Conservation (phyloP, 1,284 basidiomycete genomes). For the Tylopilus sp. region DNA sequence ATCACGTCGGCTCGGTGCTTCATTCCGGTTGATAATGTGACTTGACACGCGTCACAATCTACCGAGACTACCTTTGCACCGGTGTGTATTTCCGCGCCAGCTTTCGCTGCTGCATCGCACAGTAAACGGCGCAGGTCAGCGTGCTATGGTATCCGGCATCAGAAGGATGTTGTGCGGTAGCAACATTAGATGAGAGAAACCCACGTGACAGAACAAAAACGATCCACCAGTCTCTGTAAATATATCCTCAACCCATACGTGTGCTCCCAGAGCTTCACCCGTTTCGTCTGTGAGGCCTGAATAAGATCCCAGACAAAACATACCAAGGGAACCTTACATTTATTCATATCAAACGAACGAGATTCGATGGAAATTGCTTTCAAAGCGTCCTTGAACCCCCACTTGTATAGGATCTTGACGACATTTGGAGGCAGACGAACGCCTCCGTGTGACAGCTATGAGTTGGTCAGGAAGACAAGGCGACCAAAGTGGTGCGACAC, state of each 20-base stretch:
- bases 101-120: constrained; percentile 43
- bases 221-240: constrained; percentile 52
- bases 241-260: constrained; percentile 53
- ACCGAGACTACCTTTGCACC: constrained; percentile 41
- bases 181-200: constrained; percentile 19
- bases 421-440: constrained; percentile 53
- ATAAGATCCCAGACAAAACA: constrained; percentile 6
- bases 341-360: constrained; percentile 37
- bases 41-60: constrained; percentile 25
- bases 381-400: constrained; percentile 47
- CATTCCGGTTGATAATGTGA: constrained; percentile 46
- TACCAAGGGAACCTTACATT: constrained; percentile 33
- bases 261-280: constrained; percentile 48
- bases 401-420: constrained; percentile 53
- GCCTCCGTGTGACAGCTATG: constrained; percentile 35
- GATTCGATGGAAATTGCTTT: constrained; percentile 37
- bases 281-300: constrained; percentile 35
- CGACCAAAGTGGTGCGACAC: constrained; percentile 8
- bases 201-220: constrained; percentile 49
- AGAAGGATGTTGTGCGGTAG: constrained; percentile 1
- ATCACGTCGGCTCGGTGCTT: constrained; percentile 52
- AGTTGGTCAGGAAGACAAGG: background rate
- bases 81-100: constrained; percentile 43
- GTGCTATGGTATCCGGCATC: constrained; percentile 14
- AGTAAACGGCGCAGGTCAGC: constrained; percentile 36